Percentiles rank a stretch among this genome's conserved stretches.
Conservation (phyloP, 805 yeast species). For the Citeromyces matritensis region DNA sequence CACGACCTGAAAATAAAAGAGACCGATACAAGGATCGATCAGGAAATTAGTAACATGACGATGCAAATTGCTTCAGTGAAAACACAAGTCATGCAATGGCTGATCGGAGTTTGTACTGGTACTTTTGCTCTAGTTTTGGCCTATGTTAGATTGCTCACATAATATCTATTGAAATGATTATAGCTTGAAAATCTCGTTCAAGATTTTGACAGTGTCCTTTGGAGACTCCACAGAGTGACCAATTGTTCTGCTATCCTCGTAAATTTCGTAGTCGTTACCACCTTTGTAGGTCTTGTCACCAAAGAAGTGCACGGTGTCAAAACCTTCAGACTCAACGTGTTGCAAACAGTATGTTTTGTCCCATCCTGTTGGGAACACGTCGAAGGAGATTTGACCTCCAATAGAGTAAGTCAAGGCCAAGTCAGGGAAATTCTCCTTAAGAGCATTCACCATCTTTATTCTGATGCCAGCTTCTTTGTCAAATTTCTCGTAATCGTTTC, state of each 20-base stretch:
- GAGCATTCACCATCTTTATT: slow-evolving; percentile 70
- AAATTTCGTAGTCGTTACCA: slow-evolving; percentile 98
- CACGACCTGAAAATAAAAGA: slow-evolving; percentile 92
- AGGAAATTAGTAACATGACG: slow-evolving; percentile 87
- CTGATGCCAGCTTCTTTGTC: slow-evolving; percentile 76
- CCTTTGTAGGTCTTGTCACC: slow-evolving; percentile 97
- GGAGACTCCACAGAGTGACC: slow-evolving; percentile 92
- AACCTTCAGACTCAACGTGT: slow-evolving; percentile 78
- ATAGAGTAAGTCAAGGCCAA: slow-evolving; percentile 86
- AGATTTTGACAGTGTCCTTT: slow-evolving; percentile 72
- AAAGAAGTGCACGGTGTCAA: slow-evolving; percentile 86
- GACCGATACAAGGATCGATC: slow-evolving; percentile 88
- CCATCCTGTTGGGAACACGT: slow-evolving; percentile 99
- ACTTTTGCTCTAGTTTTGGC: slow-evolving; percentile 90
- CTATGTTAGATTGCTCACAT: slow-evolving; percentile 70
- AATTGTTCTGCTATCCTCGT: slow-evolving; percentile 78
- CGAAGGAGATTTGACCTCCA: slow-evolving; percentile 98
- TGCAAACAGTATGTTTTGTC: slow-evolving; percentile 96
- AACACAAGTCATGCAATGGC: slow-evolving; percentile 96
- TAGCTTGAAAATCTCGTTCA: slow-evolving; percentile 66
- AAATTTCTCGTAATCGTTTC: slow-evolving; percentile 80
- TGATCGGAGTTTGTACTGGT: slow-evolving; percentile 97
- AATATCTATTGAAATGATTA: slow-evolving; percentile 10
- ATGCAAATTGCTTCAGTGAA: slow-evolving; percentile 92
- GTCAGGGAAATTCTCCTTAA: slow-evolving; percentile 73